Base-by-base conservation (phyloP, 1,139 yeast genomes). In the Yamadazyma sp. region DNA sequence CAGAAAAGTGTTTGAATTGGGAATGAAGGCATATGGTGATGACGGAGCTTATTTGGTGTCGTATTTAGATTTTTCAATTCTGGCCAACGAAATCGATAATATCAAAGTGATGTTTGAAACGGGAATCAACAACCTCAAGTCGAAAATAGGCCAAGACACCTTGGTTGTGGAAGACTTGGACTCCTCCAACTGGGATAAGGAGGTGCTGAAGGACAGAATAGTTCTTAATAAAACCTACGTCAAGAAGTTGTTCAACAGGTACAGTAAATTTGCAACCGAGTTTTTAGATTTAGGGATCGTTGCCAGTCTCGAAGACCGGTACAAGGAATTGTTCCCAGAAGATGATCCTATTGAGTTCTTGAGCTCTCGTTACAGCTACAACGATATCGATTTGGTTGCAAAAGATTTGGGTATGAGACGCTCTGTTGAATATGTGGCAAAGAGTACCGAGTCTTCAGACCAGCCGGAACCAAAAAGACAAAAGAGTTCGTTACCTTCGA, bases 81-180 rank as follows among this genome's bases (percentile, higher is more conserved):
- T 75, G 48, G 73, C 76, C 28, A 85, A 85, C 56, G 96, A 89
- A 57, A 84, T 82, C 41, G 84, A 87, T 24, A 86, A 84, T 52
- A 86, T 90, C 13, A 80, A 92, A 48, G 88, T 89, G 10, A 70
- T 88, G 31, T 84, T 92, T 56, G 97, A 92, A 60, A 57, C 63
- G 12, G 64, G 74, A 1, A 64, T 67, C 38, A 61, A 73, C 6
- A 64, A 59, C 42, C 53, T 70, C 27, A 54, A 67, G 13, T 67
- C 66, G 39, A 74, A 64, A 34, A 61, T 69, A 16, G 55, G 64
- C 4, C 56, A 60, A 40, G 50, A 48, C 8, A 47, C 52, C 9
- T 15, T 25, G 9, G 29, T 34, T 12, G 11, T 37, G 6, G 56
- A 59, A 37, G 50, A 51, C 41, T 33, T 55, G 10, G 46, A 48